phyloP scores from a whole-genome alignment of 2,329 filamentous ascomycete genomes.

The Fusarium verrucosum region DNA sequence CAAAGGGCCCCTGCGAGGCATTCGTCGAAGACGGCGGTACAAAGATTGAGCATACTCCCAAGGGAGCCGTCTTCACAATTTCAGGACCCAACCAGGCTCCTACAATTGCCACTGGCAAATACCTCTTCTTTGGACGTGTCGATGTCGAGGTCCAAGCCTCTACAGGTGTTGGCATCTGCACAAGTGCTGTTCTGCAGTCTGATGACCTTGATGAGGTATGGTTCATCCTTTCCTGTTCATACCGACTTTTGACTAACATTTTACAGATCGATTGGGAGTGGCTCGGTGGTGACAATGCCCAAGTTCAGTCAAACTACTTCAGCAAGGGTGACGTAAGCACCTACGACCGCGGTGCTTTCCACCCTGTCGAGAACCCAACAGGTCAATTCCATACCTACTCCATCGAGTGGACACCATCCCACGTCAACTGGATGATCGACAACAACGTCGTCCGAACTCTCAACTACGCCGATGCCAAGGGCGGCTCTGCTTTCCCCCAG shows the following conservation, averaged over 20 bases:
- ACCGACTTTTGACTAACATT: not conserved
- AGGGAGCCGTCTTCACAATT: slow-evolving; percentile 62
- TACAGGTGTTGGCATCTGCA: slow-evolving; percentile 78
- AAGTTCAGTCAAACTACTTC: slow-evolving; percentile 87
- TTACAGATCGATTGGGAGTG: slow-evolving; percentile 82
- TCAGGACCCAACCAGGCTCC: slow-evolving; percentile 63
- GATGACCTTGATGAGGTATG: slow-evolving; percentile 71
- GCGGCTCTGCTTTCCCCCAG: slow-evolving; percentile 71
- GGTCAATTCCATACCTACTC: slow-evolving; percentile 69
- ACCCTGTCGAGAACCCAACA: slow-evolving; percentile 61
- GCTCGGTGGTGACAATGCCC: slow-evolving; percentile 72
- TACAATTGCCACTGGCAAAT: slow-evolving; percentile 75
- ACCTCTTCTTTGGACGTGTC: slow-evolving; percentile 85
- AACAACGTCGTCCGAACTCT: slow-evolving; percentile 68
- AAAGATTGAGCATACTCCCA: slow-evolving; percentile 37
- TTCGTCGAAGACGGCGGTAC: slow-evolving; percentile 40
- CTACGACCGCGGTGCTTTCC: slow-evolving; percentile 70
- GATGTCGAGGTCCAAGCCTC: slow-evolving; percentile 76
- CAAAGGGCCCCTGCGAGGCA: slow-evolving; percentile 61
- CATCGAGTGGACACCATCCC: slow-evolving; percentile 72
- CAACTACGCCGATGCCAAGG: slow-evolving; percentile 65
- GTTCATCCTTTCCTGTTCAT: not conserved
- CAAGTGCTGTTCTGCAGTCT: slow-evolving; percentile 78
- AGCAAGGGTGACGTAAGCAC: slow-evolving; percentile 74
- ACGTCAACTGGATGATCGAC: slow-evolving; percentile 72